These are phyloP conservation scores for Helianthus annuus DNA, from an alignment of 129 eudicot species.

Conservation along the genomic window HanXRQr2.0-SUNRISE NC_035449.2:129723297-129723796, in stretches of 20 bases:
- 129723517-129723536: slow-evolving; percentile 41
- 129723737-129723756: slow-evolving; percentile 92
- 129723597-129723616: slow-evolving; percentile 51
- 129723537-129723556: slow-evolving; percentile 24
- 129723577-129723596: slow-evolving; percentile 41
- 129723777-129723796: slow-evolving; percentile 93
- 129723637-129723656: slow-evolving; percentile 57
- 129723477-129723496: slow-evolving; percentile 50
- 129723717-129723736: slow-evolving; percentile 58
- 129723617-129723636: slow-evolving; percentile 55
- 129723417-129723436: slow-evolving; percentile 79
- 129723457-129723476: slow-evolving; percentile 43
- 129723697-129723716: slow-evolving; percentile 43
- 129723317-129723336: slow-evolving; percentile 40
- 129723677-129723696: slow-evolving; percentile 46
- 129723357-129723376: slow-evolving; percentile 73
- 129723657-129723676: slow-evolving; percentile 62
- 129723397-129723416: slow-evolving; percentile 93
- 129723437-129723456: slow-evolving; percentile 66
- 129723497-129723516: slow-evolving; percentile 45
- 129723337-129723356: slow-evolving; percentile 63
- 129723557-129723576: background rate
- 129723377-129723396: slow-evolving; percentile 98
- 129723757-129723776: slow-evolving; percentile 96
- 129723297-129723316: slow-evolving; percentile 40